These are phyloP conservation scores for Lathyrus oleraceus DNA, from an alignment of 306 rosid genomes.

Conservation along the genomic window DNA sequence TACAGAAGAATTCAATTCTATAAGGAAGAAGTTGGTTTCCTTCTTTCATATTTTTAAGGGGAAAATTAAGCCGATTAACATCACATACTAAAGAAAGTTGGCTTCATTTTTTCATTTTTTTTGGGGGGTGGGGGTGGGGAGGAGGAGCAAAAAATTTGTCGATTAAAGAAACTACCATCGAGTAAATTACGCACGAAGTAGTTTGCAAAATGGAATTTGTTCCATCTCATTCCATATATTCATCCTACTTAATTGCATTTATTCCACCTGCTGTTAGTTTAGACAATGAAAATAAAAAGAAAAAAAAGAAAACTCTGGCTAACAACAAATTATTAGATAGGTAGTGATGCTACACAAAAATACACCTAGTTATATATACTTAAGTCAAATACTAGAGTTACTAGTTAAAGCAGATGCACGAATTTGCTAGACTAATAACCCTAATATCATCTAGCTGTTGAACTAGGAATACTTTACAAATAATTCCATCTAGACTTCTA, in stretches of 20 bases:
- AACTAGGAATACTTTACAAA: neutral
- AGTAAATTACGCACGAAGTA: neutral
- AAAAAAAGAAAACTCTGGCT: constrained; percentile 1
- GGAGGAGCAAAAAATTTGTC: too few species aligned
- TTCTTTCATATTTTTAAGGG: too few species aligned
- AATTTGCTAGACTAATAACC: neutral
- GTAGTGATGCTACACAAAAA: constrained; percentile 10
- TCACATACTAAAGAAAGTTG: too few species aligned
- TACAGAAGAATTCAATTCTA: constrained; percentile 43
- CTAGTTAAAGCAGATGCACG: neutral
- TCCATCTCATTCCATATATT: constrained; percentile 1
- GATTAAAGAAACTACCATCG: too few species aligned
- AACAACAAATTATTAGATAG: constrained; percentile 10
- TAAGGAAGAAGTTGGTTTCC: neutral
- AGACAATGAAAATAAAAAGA: neutral
- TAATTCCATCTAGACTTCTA: constrained; percentile 6
- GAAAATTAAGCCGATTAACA: too few species aligned
- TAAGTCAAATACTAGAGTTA: neutral
- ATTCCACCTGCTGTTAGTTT: constrained; percentile 17
- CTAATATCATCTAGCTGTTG: neutral
- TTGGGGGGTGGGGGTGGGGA: too few species aligned
- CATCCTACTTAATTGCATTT: constrained; percentile 8
- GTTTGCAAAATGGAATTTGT: neutral
- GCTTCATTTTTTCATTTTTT: too few species aligned
- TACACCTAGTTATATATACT: neutral